Base-by-base conservation (phyloP, 2,329 filamentous ascomycete genomes). In the Aspergillus thermomutatus region DNA sequence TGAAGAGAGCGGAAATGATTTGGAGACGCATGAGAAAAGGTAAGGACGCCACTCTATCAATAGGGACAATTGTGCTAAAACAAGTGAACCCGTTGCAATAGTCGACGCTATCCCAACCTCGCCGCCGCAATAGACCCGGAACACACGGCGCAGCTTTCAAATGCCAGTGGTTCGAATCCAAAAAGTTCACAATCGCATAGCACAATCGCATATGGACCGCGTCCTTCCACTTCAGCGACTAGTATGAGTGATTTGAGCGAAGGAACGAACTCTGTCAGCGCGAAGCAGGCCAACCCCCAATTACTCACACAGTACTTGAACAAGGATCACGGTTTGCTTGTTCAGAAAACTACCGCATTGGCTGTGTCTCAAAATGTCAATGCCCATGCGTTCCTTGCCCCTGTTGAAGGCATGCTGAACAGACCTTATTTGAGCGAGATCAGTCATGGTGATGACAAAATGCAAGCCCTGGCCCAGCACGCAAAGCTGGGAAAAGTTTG, bases 361-460 rank as follows among this genome's bases (percentile, higher is more conserved):
- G 63, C 68, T 28, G 60, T 65, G 26, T 63, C 67, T n/a, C 67
- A 67, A 28, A 68, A 66, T 43, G 61, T 70, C 45, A 70, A 68
- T 53, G 68, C 63, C 9, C 67, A 71, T 56, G 70, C 64, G 2
- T 66, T 64, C 50, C 57, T 72, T 9, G 68, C 68, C 37, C 59
- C 62, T 17, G 68, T 68, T 50, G 71, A 72, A 52, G 69, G 70
- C 9, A 53, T 65, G n/a, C 64, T 57, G 19, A 66, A 69, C 48
- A 34, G 45, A 23, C 46, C 60, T n/a, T 40, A 34, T 40, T 40
- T 40, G 40, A 37, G 45, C 28, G 40, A 17, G 21, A 31, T 50
- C 8, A 17, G 27, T 28, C 50, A 25, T 21, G 49, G 25, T 23
- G 46, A 52, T 23, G 26, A 26, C 23, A 21, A 6, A 19, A 27